These are phyloP conservation scores for Fraxinus cuspidata DNA, from an alignment of 257 asterid species.

Conservation along the genomic window DNA sequence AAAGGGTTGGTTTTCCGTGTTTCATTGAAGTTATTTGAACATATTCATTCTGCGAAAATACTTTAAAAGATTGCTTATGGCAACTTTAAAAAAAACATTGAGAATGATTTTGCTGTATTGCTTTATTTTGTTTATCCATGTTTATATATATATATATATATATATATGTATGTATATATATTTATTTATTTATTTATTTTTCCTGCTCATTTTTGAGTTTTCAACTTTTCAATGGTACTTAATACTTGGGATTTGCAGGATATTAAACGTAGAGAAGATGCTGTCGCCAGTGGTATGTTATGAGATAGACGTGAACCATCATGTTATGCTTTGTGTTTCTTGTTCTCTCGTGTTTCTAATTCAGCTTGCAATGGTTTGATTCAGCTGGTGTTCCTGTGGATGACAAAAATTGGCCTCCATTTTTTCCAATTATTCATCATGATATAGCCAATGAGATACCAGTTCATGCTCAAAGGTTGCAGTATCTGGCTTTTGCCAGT, in stretches of 20 bases:
- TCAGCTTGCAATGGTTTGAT: slow-evolving; percentile 23
- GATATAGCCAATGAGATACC: slow-evolving; percentile 73
- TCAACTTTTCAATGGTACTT: slow-evolving; percentile 21
- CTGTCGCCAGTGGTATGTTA: slow-evolving; percentile 58
- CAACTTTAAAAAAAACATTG: not conserved
- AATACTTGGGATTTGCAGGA: slow-evolving; percentile 46
- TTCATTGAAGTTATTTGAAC: not conserved
- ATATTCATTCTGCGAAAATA: not conserved
- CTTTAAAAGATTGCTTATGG: not conserved
- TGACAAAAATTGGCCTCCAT: slow-evolving; percentile 68
- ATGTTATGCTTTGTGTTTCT: not conserved
- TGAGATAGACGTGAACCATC: not conserved
- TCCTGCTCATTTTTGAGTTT: slow-evolving; percentile 2
- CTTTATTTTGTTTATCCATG: not conserved
- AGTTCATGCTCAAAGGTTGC: slow-evolving; percentile 64
- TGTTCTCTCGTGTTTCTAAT: slow-evolving; percentile 10
- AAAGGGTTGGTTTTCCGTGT: slow-evolving; percentile 59
- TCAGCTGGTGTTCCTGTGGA: slow-evolving; percentile 58
- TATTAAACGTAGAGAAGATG: slow-evolving; percentile 63
- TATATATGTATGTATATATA: not conserved
- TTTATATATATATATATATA: not conserved
- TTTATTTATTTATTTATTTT: too few relatives aligned
- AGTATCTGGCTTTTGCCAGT: slow-evolving; percentile 74
- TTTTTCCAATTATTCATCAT: slow-evolving; percentile 62
- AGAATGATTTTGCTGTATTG: not conserved